Evolutionary conservation across 2,329 filamentous ascomycete species (phyloP), one percentile per base, ranked within the genome.

Genomic region (Phialophora tarda): DNA sequence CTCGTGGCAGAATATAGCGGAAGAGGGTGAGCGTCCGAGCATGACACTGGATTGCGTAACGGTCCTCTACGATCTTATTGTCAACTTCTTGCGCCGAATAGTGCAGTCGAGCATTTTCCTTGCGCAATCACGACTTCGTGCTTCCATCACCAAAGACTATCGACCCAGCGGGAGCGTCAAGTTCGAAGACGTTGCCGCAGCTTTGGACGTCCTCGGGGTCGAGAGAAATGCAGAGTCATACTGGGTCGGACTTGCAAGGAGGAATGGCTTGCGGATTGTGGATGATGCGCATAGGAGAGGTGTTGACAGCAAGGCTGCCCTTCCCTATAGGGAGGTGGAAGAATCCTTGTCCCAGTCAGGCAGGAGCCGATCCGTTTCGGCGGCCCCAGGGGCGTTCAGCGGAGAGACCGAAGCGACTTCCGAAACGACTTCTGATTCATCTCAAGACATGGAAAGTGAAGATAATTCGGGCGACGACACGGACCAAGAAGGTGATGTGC

Each of bases 11-110:
- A 82, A 81, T 47, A 72, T 91, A 7, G 83, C 84, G 23, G 82
- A 84, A 30, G 76, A 76, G 60, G 73, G 73, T 3, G 83, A 86
- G 63, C 81, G 81, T 2, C 93, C 93, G 0, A 87, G 89, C 0
- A 86, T 97, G 24, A 88, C 90, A 71, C 85, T 88, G 6, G 93
- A 91, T 1, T 88, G 91, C 0, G 83, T 96, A n/a, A 83, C 86
- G 4, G 91, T 95, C 71, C 89, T 97, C 53, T 84, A 93, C 73
- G 85, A 85, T 8, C 77, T 97, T 1, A 82, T 85, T 0, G 76
- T 90, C 1, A 90, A 85, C 61, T 71, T 95, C 14, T 93, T 91
- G 0, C 86, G 86, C 65, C 84, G 91, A 12, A 78, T 97, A 1
- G 81, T 95, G 1, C 86, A 91, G 55, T 86, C 90, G 0, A 82